Conservation (phyloP, 768 basidiomycete genomes). For the Tricholoma hemisulphureum region DNA sequence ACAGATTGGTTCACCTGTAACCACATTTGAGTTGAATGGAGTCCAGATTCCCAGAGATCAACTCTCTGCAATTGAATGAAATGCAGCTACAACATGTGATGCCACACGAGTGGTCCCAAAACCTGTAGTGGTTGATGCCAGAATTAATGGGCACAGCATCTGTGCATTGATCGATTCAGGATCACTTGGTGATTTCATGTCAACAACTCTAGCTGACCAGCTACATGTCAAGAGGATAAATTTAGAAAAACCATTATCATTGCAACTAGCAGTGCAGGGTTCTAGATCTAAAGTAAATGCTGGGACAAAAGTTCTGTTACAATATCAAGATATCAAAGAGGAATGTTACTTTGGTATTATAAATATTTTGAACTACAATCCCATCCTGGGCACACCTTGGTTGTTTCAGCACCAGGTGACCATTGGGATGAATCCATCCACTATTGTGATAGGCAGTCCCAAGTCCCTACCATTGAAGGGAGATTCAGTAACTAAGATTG, state of each 20-base stretch:
- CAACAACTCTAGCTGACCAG: not conserved
- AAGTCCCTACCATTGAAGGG: slow-evolving; percentile 21
- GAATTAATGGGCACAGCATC: not conserved
- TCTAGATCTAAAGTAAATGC: slow-evolving; percentile 4
- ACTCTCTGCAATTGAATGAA: not conserved
- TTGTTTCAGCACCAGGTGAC: slow-evolving; percentile 31
- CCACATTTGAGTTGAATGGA: not conserved
- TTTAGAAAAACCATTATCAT: not conserved
- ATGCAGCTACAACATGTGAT: not conserved
- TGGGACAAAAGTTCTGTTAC: not conserved
- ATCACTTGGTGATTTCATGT: slow-evolving; percentile 1
- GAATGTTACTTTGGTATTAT: slow-evolving; percentile 34
- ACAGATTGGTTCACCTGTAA: not conserved
- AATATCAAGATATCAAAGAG: slow-evolving; percentile 6
- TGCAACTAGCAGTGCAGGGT: slow-evolving; percentile 7
- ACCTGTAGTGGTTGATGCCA: not conserved
- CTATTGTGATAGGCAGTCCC: slow-evolving; percentile 14
- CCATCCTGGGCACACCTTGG: slow-evolving; percentile 36
- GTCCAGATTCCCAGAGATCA: not conserved
- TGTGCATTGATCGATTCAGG: not conserved
- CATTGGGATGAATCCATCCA: slow-evolving; percentile 25
- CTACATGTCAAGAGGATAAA: not conserved
- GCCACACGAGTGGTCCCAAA: not conserved
- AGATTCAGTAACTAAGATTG: slow-evolving; percentile 1
- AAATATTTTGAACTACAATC: slow-evolving; percentile 39